These are phyloP conservation scores for Arabidopsis arenosa DNA, from an alignment of 345 rosid species.

Conservation along the genomic window DNA sequence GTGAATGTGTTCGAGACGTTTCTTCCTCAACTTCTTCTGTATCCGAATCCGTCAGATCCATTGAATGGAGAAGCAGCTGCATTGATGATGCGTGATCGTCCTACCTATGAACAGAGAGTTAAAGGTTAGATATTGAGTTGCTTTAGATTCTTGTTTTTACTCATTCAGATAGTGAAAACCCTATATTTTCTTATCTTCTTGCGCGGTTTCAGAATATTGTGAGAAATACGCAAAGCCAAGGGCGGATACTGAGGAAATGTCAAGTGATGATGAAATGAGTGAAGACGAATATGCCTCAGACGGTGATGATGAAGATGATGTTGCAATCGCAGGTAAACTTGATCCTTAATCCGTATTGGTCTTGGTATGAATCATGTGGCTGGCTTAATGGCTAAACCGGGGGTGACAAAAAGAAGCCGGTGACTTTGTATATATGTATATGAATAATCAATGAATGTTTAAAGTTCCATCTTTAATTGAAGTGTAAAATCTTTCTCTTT, in stretches of 20 bases:
- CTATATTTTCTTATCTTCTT: not conserved
- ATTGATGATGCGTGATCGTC: constrained; percentile 85
- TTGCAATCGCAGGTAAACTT: constrained; percentile 69
- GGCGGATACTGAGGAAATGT: constrained; percentile 60
- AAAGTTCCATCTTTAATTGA: not conserved
- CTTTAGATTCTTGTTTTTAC: not conserved
- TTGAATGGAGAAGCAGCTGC: constrained; percentile 99
- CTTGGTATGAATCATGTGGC: not conserved
- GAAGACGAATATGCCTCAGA: constrained; percentile 77
- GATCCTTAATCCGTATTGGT: constrained; percentile 54
- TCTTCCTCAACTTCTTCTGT: constrained; percentile 97
- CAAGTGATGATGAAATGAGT: constrained; percentile 87
- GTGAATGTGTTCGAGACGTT: constrained; percentile 96
- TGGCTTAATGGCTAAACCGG: not conserved
- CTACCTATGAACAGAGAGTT: constrained; percentile 75
- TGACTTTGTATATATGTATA: not conserved
- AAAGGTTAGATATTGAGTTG: constrained; percentile 62
- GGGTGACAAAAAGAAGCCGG: not conserved
- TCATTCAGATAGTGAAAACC: not conserved
- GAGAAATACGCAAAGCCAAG: constrained; percentile 90
- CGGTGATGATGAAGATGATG: constrained; percentile 54
- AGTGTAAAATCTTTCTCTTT: not conserved
- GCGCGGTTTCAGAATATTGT: constrained; percentile 59
- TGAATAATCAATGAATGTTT: not conserved
- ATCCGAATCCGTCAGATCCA: constrained; percentile 96